phyloP scores from a whole-genome alignment of 1,139 yeast species.

The Suhomyces atakaporum region DNA sequence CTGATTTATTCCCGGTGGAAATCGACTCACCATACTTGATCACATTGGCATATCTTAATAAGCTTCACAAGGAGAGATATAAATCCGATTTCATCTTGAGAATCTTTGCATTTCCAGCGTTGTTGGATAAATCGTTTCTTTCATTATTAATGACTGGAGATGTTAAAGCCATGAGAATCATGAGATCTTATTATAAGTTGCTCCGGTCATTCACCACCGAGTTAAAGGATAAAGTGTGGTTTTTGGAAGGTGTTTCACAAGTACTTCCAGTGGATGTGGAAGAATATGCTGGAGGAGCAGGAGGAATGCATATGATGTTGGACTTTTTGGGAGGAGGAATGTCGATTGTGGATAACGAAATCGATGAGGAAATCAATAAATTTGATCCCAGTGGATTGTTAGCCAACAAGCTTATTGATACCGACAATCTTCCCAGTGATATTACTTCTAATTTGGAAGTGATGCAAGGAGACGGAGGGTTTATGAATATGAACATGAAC shows the following conservation, averaged over 20 bases:
- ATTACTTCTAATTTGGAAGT: constrained; percentile 50
- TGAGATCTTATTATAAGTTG: constrained; percentile 83
- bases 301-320: constrained; percentile 89
- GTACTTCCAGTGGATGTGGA: constrained; percentile 85
- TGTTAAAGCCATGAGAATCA: constrained; percentile 81
- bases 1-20: constrained; percentile 84
- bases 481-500: constrained; percentile 32
- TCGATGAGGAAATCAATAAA: constrained; percentile 42
- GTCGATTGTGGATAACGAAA: constrained; percentile 44
- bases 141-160: constrained; percentile 82
- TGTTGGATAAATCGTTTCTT: constrained; percentile 76
- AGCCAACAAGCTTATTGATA: constrained; percentile 50
- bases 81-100: constrained; percentile 84
- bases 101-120: constrained; percentile 91
- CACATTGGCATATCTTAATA: constrained; percentile 83
- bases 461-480: constrained; percentile 46
- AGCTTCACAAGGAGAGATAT: constrained; percentile 76
- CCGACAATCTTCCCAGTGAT: constrained; percentile 59
- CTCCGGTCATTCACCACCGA: constrained; percentile 80
- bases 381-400: constrained; percentile 44
- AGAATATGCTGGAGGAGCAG: constrained; percentile 78
- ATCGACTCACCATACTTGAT: constrained; percentile 81
- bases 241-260: constrained; percentile 85
- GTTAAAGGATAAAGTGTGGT: constrained; percentile 91
- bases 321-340: constrained; percentile 81